These are phyloP conservation scores for Exophiala bonariae DNA, from an alignment of 2,329 filamentous ascomycete species.

Conservation along the genomic window DNA sequence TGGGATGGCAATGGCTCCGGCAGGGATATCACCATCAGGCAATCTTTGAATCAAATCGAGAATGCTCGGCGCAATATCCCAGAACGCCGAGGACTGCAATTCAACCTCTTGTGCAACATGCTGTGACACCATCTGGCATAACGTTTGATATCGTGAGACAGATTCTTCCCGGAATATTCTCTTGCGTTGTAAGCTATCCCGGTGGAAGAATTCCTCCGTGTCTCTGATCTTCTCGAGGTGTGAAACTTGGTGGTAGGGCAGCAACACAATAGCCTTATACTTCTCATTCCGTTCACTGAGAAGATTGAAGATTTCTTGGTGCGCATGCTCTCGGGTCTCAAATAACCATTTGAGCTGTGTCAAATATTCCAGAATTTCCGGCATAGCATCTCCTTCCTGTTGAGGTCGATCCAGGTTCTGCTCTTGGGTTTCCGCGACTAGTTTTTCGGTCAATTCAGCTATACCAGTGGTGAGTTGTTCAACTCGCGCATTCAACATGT, in stretches of 20 bases:
- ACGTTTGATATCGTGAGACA: slow-evolving; percentile 71
- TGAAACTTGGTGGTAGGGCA: slow-evolving; percentile 72
- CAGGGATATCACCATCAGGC: slow-evolving; percentile 30
- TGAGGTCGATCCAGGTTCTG: slow-evolving; percentile 79
- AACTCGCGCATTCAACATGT: slow-evolving; percentile 75
- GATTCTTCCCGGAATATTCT: slow-evolving; percentile 70
- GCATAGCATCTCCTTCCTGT: slow-evolving; percentile 92
- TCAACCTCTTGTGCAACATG: slow-evolving; percentile 88
- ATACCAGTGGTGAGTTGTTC: slow-evolving; percentile 74
- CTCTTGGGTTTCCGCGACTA: slow-evolving; percentile 70
- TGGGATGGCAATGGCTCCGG: slow-evolving; percentile 69
- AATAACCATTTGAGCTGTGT: slow-evolving; percentile 97
- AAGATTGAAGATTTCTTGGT: slow-evolving; percentile 82
- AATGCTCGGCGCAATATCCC: slow-evolving; percentile 91
- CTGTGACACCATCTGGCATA: slow-evolving; percentile 75
- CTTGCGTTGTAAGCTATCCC: slow-evolving; percentile 73
- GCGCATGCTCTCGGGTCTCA: slow-evolving; percentile 83
- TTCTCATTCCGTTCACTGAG: slow-evolving; percentile 81
- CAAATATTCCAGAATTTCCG: slow-evolving; percentile 89
- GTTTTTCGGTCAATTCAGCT: slow-evolving; percentile 67
- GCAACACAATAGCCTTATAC: slow-evolving; percentile 79
- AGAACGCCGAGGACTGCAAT: slow-evolving; percentile 89
- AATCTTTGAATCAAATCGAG: slow-evolving; percentile 71
- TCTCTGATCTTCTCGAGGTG: slow-evolving; percentile 78
- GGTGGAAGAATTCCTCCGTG: slow-evolving; percentile 77